Conservation (phyloP, 2,329 filamentous ascomycete species). For the Pseudogymnoascus sp. region DNA sequence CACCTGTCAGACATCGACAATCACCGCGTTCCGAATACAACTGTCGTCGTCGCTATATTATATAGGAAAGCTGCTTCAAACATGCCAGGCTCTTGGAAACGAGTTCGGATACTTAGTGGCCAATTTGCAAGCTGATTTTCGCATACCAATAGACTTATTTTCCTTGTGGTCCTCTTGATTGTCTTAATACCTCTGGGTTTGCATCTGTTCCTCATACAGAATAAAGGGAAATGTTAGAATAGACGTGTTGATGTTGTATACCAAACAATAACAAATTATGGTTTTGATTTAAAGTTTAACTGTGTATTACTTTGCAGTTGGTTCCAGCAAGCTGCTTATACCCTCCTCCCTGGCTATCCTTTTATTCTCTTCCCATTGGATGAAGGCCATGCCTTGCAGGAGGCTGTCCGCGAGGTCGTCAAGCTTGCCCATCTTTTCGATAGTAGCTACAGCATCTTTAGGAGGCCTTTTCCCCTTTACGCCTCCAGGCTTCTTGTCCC, state of each 20-base stretch:
- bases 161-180: conserved; percentile 2
- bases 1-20: neutral
- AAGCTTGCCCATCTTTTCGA: conserved; percentile 47
- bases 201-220: neutral
- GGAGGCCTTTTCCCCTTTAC: conserved; percentile 22
- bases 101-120: neutral
- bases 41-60: neutral
- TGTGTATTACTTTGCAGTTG: neutral
- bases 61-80: neutral
- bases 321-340: neutral
- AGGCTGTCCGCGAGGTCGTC: conserved; percentile 78
- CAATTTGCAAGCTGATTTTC: neutral
- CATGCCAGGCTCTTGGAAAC: neutral
- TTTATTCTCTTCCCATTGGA: conserved; percentile 63
- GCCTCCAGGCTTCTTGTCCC: conserved; percentile 22
- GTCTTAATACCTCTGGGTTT: neutral
- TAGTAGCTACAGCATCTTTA: conserved; percentile 22
- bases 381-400: conserved; percentile 68
- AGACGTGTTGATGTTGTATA: conserved; percentile 1
- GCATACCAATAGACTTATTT: conserved; percentile 5
- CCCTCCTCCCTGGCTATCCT: conserved; percentile 23
- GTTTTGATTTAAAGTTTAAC: neutral
- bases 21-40: neutral
- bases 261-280: conserved; percentile 6
- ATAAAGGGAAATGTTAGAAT: conserved; percentile 6